Base-by-base conservation (phyloP, 2,329 filamentous ascomycete species). In the Hymenoscyphus fructigenus region DNA sequence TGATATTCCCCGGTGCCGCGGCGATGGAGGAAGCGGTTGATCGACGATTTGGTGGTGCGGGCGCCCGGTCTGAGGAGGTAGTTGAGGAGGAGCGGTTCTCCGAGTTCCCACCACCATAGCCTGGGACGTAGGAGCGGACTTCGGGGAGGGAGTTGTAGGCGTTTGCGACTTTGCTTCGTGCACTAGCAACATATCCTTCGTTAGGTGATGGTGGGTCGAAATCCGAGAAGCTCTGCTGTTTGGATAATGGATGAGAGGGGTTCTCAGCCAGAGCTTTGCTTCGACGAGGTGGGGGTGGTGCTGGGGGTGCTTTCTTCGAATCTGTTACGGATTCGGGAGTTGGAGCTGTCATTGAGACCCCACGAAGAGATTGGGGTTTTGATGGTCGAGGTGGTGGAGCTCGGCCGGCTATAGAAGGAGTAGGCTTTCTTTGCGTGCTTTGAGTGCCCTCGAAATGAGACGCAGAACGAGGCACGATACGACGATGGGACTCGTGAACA, bases 331-430 rank as follows among this genome's bases (percentile, higher is more conserved):
- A 29, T 61, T 82, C 78, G 60, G 78, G 63, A 55, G 69, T 64
- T 29, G 69, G 68, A 23, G 58, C 63, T 7, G 63, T 63, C 20
- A 67, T 69, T 47, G 71, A 66, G 14, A 75, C 68, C 68, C 84
- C 81, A 65, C 85, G 79, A 29, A 90, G 75, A 1, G 85, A 81
- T 0, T 78, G 73, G 0, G 87, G 87, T 73, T 90, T 90, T 3
- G 76, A 76, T 0, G 87, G 87, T 14, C 83, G 82, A 9, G 84
- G 85, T 0, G 85, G 85, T 5, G 82, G 79, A 9, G 77, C 72
- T 38, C 70, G 70, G 15, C 59, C 65, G 29, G 59, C 55, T n/a
- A 60, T 65, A 20, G 67, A 66, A 26, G 71, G 62, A 4, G 60
- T 65, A 15, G 70, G 69, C 20, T 68, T 74, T 41, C 69, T 75